Conservation (phyloP, 805 yeast genomes). For the Starmerella ratchasimensis region DNA sequence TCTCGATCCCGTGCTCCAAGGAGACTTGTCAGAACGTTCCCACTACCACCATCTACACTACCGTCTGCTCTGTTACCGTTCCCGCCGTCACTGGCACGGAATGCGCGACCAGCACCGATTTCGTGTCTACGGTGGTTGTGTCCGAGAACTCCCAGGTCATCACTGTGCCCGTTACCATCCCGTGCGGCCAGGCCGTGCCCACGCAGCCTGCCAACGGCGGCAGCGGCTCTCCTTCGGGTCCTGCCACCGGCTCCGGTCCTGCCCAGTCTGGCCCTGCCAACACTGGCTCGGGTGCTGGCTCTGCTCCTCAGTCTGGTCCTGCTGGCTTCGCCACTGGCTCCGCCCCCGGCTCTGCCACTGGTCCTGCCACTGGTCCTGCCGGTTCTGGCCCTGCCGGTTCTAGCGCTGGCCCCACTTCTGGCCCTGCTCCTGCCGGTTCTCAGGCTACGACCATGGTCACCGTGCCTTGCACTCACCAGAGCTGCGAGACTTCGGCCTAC, state of each 20-base stretch:
- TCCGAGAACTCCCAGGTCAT: constrained; percentile 5
- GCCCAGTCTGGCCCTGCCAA: neutral
- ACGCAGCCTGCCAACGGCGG: neutral
- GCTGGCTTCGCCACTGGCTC: neutral
- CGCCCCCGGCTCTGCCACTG: neutral
- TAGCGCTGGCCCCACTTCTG: neutral
- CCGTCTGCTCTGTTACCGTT: constrained; percentile 11
- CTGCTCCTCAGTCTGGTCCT: neutral
- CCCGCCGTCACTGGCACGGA: constrained; percentile 3
- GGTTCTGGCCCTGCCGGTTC: neutral
- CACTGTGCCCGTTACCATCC: constrained; percentile 6
- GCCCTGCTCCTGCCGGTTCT: neutral
- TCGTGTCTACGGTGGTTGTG: constrained; percentile 5
- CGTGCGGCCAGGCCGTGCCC: neutral
- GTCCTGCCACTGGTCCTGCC: neutral
- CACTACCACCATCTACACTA: constrained; percentile 11
- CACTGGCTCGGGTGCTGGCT: neutral
- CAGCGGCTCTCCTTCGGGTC: neutral
- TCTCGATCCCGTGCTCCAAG: constrained; percentile 12
- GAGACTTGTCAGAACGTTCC: constrained; percentile 5
- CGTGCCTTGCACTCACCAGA: constrained; percentile 9
- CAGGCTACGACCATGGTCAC: constrained; percentile 2
- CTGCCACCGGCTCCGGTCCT: too few relatives aligned
- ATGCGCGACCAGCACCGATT: constrained; percentile 1
- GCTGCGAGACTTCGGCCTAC: neutral